Percentiles rank a stretch among this genome's conserved stretches.
Evolutionary conservation across 2,329 filamentous ascomycete species (phyloP).

Genomic region (Colletotrichum acutatum): DNA sequence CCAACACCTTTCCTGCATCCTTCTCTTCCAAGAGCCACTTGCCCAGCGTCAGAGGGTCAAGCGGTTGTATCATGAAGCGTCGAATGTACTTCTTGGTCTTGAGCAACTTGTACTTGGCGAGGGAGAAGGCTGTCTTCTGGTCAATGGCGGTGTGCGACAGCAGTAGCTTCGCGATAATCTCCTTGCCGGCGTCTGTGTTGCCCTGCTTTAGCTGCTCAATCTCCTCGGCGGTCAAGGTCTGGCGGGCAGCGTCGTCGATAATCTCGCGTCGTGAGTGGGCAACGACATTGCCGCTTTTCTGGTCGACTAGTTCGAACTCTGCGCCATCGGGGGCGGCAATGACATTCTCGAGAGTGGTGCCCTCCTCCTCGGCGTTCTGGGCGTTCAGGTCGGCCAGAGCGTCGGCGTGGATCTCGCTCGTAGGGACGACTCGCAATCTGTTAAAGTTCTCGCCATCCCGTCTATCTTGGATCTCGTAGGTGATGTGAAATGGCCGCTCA

Average conservation of each 20-base stretch:
- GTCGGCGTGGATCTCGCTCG: slow-evolving; percentile 86
- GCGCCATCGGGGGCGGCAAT: slow-evolving; percentile 50
- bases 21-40: slow-evolving; percentile 75
- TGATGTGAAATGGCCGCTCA: slow-evolving; percentile 90
- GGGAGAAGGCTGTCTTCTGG: slow-evolving; percentile 92
- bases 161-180: slow-evolving; percentile 92
- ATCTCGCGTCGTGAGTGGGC: slow-evolving; percentile 69
- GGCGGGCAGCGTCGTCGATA: slow-evolving; percentile 72
- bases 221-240: slow-evolving; percentile 80
- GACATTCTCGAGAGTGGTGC: slow-evolving; percentile 55
- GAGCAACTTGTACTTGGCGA: slow-evolving; percentile 94
- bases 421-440: slow-evolving; percentile 80
- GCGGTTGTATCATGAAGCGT: slow-evolving; percentile 84
- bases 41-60: slow-evolving; percentile 81
- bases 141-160: slow-evolving; percentile 89
- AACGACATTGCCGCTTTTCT: slow-evolving; percentile 55
- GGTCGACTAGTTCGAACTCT: slow-evolving; percentile 55
- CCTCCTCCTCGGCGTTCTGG: slow-evolving; percentile 47
- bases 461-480: slow-evolving; percentile 87
- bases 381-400: slow-evolving; percentile 65
- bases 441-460: slow-evolving; percentile 72
- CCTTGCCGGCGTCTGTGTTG: slow-evolving; percentile 82
- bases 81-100: slow-evolving; percentile 95
- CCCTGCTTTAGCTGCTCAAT: slow-evolving; percentile 82
- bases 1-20: slow-evolving; percentile 51